Percentiles rank a stretch among this genome's conserved stretches.
Conservation (phyloP, 495 filamentous ascomycete species). For the Achaetomiella virescens region DNA sequence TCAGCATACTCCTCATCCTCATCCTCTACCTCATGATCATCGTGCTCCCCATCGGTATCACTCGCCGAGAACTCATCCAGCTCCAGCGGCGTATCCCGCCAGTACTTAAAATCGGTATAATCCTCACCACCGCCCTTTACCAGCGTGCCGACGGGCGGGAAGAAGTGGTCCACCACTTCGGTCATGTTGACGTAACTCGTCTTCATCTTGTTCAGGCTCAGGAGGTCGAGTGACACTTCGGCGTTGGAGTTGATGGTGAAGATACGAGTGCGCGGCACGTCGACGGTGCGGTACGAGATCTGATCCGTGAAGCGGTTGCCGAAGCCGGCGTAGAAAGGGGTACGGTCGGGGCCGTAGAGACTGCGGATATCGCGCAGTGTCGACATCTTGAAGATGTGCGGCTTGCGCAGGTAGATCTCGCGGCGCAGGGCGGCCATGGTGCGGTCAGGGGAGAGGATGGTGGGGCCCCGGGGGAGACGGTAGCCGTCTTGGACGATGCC, state of each 20-base stretch:
- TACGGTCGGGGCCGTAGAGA: conserved; percentile 71
- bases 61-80: conserved; percentile 75
- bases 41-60: conserved; percentile 53
- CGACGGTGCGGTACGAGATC: conserved; percentile 90
- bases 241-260: conserved; percentile 99
- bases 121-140: conserved; percentile 76
- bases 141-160: conserved; percentile 72
- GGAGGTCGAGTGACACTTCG: conserved; percentile 86
- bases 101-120: conserved; percentile 85
- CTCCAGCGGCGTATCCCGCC: conserved; percentile 68
- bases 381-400: conserved; percentile 99
- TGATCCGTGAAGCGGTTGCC: conserved; percentile 96
- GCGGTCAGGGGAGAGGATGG: conserved; percentile 89
- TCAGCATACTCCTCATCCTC: conserved; percentile 20
- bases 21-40: conserved; percentile 23
- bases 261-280: conserved; percentile 86
- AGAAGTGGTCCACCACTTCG: conserved; percentile 95
- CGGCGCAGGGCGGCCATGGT: conserved; percentile 92
- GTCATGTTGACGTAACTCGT: conserved; percentile 96
- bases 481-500: conserved; percentile 86
- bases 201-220: conserved; percentile 90
- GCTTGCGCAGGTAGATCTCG: conserved; percentile 93
- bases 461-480: conserved; percentile 79
- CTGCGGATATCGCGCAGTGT: conserved; percentile 88
- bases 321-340: conserved; percentile 94